Base-by-base conservation (phyloP, 2,329 filamentous ascomycete species). In the Neospermospora avenae region DNA sequence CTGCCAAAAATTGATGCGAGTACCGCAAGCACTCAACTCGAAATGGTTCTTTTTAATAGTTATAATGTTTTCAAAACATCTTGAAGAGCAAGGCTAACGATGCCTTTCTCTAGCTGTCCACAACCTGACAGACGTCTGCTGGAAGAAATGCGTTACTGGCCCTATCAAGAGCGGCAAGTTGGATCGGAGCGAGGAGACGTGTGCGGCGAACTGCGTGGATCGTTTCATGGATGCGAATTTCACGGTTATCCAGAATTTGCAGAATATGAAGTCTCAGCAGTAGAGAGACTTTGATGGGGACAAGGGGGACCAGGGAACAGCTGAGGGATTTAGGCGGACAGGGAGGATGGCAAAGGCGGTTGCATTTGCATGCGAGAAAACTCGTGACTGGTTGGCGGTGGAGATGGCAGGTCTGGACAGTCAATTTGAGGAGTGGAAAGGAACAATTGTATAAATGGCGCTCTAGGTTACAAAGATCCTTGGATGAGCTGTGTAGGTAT, bases 131-230 rank as follows among this genome's bases (percentile, higher is more conserved):
- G 89, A 95, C 70, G 84, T 89, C 62, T 99, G 95, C 84, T 99
- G 93, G 87, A 91, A 87, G 73, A 98, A 97, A 79, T 99, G 95
- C 80, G 81, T 97, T 63, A 88, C 89, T 8, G 80, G 85, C 57
- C 81, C 81, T 60, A 88, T 97, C 74, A 86, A 87, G 68, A 83
- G 81, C 63, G 84, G 85, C 28, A 84, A 85, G 70, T 80, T 99
- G 67, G 91, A 96, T 67, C 84, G 82, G 70, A 79, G 77, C 63
- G 95, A 99, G 78, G 88, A 95, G 78, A 77, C 80, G 8, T 99
- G 95, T 75, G 83, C 96, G 74, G 81, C 87, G 74, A 97, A 96
- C 80, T 99, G 95, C 72, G 92, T 98, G 59, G 90, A 96, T 71
- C 83, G 95, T 59, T 98, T 96, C 77, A 82, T 98, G 78, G 95